Evolutionary conservation across 768 basidiomycete species (phyloP).

Genomic region (Suillus ampliporus): DNA sequence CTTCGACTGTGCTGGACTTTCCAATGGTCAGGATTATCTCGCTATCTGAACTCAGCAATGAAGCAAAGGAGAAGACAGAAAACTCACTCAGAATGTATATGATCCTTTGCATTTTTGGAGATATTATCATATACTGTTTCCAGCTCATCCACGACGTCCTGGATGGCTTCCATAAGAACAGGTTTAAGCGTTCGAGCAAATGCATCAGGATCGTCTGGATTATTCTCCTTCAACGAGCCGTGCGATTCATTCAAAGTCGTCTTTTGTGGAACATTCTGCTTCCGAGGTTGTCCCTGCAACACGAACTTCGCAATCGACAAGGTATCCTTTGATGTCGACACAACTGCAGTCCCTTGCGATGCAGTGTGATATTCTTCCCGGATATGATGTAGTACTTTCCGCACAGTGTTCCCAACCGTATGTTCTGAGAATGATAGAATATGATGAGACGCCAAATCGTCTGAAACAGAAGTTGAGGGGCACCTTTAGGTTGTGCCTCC

Average conservation of each 20-base stretch:
- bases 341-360: constrained; percentile 50
- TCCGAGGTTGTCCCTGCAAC: constrained; percentile 72
- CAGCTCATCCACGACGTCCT: constrained; percentile 94
- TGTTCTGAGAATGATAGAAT: constrained; percentile 63
- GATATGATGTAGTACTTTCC: constrained; percentile 91
- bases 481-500: constrained; percentile 96
- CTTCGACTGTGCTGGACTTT: constrained; percentile 92
- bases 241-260: constrained; percentile 51
- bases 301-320: constrained; percentile 87
- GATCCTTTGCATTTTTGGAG: constrained; percentile 91
- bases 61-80: neutral
- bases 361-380: constrained; percentile 94
- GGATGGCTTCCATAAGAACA: constrained; percentile 94
- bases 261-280: constrained; percentile 47
- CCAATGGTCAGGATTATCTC: constrained; percentile 95
- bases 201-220: constrained; percentile 78
- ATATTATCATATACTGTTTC: constrained; percentile 96
- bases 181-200: constrained; percentile 85
- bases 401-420: constrained; percentile 92
- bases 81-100: constrained; percentile 96
- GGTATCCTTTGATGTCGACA: constrained; percentile 43
- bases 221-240: constrained; percentile 67
- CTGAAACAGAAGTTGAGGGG: constrained; percentile 18
- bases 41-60: constrained; percentile 44
- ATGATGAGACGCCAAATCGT: constrained; percentile 12